phyloP scores from a whole-genome alignment of 345 rosid species.

The Cardamine resedifolia region DNA sequence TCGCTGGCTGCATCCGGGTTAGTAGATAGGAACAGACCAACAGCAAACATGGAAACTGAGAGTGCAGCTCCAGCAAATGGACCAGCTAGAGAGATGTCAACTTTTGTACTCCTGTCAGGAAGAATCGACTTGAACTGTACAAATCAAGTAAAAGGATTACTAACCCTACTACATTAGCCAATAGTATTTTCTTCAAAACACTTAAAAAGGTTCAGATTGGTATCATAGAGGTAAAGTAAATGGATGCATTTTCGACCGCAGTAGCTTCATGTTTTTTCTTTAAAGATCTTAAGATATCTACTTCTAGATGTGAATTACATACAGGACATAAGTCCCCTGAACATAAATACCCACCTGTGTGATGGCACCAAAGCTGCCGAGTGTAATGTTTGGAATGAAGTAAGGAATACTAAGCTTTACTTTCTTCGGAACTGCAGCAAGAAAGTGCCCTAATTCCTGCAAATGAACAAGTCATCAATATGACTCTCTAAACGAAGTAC shows the following conservation, averaged over 20 bases:
- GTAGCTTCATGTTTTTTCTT: neutral
- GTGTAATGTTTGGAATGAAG: constrained; percentile 92
- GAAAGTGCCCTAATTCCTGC: constrained; percentile 90
- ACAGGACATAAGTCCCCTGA: constrained; percentile 6
- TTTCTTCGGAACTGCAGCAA: constrained; percentile 91
- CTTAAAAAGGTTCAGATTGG: neutral
- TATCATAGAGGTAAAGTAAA: neutral
- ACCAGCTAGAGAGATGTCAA: constrained; percentile 87
- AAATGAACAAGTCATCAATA: neutral
- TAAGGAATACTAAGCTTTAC: constrained; percentile 91
- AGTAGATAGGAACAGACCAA: constrained; percentile 84
- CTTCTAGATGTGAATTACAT: neutral
- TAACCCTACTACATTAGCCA: neutral
- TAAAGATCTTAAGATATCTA: neutral
- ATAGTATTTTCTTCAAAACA: neutral
- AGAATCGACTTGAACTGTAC: constrained; percentile 90
- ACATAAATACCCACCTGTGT: constrained; percentile 62
- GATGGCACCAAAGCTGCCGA: constrained; percentile 97
- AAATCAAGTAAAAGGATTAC: constrained; percentile 11
- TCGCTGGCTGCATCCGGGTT: constrained; percentile 72
- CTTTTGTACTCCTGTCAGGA: constrained; percentile 88
- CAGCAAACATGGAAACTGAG: constrained; percentile 82
- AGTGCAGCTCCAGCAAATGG: constrained; percentile 92
- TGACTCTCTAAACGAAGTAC: neutral
- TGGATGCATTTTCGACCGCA: neutral